Percentiles rank a stretch among this genome's conserved stretches.
Conservation (phyloP, 257 asterid species). For the Capsicum baccatum region DNA sequence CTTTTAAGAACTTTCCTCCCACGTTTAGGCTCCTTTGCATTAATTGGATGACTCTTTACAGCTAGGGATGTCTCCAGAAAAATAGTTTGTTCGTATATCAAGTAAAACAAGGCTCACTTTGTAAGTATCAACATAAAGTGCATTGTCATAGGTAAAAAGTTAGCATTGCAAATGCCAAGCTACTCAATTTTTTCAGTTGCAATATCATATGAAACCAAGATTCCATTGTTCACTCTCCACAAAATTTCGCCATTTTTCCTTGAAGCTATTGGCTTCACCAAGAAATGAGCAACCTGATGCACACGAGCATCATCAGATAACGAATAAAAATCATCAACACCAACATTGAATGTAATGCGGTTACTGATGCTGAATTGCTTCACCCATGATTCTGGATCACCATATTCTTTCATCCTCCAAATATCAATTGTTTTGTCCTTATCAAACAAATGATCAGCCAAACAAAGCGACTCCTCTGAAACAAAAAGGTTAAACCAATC, state of each 20-base stretch:
- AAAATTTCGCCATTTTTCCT: not conserved
- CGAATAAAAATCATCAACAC: not conserved
- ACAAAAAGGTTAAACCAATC: not conserved
- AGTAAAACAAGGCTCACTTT: not conserved
- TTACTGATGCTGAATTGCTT: not conserved
- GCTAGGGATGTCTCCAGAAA: not conserved
- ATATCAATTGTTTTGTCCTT: not conserved
- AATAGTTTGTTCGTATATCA: not conserved
- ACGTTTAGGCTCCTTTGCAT: not conserved
- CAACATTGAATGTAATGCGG: not conserved
- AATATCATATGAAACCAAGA: not conserved
- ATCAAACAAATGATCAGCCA: not conserved
- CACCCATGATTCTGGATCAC: constrained; percentile 3
- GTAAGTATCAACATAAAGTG: not conserved
- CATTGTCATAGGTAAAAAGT: not conserved
- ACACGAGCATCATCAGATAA: not conserved
- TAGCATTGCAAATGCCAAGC: not conserved
- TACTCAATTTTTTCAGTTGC: not conserved
- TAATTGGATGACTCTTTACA: not conserved
- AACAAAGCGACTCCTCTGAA: not conserved
- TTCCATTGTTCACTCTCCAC: not conserved
- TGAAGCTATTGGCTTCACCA: constrained; percentile 7
- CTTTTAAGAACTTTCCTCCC: not conserved
- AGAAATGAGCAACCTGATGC: not conserved
- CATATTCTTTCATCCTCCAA: constrained; percentile 24